A percentile compares a stretch with the other conserved stretches of the same genome.
Evolutionary conservation across 176 grass and related monocot genomes (phyloP).

Genomic region (Ampelocalamus luodianensis): DNA sequence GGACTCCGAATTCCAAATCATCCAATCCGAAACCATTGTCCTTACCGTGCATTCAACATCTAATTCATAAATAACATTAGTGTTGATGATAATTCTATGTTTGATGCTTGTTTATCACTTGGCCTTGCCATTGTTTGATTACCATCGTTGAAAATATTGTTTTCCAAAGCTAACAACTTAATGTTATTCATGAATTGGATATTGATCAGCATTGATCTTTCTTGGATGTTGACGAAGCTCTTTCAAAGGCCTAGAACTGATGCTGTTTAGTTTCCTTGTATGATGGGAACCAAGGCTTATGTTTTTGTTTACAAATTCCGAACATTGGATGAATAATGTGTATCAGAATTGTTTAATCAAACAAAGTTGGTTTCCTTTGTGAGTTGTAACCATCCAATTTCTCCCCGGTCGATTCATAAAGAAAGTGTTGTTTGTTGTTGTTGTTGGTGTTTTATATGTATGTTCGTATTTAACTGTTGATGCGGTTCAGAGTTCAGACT

Average conservation of each 20-base stretch:
- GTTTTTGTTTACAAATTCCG: slow-evolving; percentile 29
- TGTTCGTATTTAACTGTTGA: neutral
- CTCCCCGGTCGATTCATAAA: neutral
- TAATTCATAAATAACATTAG: neutral
- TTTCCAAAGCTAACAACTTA: neutral
- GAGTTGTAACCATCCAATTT: slow-evolving; percentile 20
- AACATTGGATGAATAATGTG: slow-evolving; percentile 50
- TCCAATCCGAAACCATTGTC: slow-evolving; percentile 21
- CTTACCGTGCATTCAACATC: neutral
- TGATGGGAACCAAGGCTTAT: slow-evolving; percentile 29
- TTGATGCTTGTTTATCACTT: neutral
- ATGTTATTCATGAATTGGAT: slow-evolving; percentile 2
- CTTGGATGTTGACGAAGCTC: slow-evolving; percentile 43
- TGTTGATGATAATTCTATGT: neutral
- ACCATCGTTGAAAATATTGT: neutral
- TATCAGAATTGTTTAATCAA: slow-evolving; percentile 37
- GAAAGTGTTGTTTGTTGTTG: neutral
- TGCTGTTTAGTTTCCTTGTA: slow-evolving; percentile 43
- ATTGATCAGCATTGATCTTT: slow-evolving; percentile 22
- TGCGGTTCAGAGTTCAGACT: neutral
- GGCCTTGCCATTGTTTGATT: neutral
- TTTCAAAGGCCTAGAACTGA: slow-evolving; percentile 26
- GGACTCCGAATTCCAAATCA: slow-evolving; percentile 25
- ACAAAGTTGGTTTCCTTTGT: slow-evolving; percentile 31
- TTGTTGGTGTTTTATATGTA: neutral